Base-by-base conservation (phyloP, 257 asterid species). In the Ilex asprella region DNA sequence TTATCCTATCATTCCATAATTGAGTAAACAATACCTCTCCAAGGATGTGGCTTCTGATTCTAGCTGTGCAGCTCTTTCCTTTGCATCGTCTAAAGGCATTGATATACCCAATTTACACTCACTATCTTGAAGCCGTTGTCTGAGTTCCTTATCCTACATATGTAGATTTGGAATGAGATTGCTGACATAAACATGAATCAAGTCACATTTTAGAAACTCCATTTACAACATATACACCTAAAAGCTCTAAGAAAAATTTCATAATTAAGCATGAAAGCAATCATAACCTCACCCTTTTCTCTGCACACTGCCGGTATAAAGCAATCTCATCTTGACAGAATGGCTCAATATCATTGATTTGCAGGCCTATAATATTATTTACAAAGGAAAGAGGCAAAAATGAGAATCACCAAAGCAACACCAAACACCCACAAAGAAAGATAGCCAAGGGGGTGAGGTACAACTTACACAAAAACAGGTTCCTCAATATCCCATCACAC, bases 401-500 rank as follows among this genome's bases (percentile, higher is more conserved):
- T 27, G 56, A 30, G 27, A 13, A 59, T 39, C 41, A 51, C 56
- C 49, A 27, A 35, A 39, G 62, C 32, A 10, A 35, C 41, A 35
- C 41, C 5, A 35, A 35, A 60, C 31, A 53, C 57, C 15, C 57
- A 53, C 5, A 53, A n/a, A 10, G 11, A 53, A 14, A 7, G 57
- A 14, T 3, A 10, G 6, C 3, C 52, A 10, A 53, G 15, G 16
- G 13, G 13, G 55, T 4, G 15, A 53, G 30, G 57, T 5, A n/a
- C 3, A 30, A 60, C 68, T 77, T 84, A 89, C 99, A 93, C 15
- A 93, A 80, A 67, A 82, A 89, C 31, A 93, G 78, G 75, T 89
- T 93, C 66, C 97, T 85, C 82, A 93, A 76, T 66, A 89, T 82
- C 67, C 96, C 94, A 68, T 89, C 97, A 63, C 99, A 93, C 58